Evolutionary conservation across 176 grass and related monocot species (phyloP).

Genomic region (Alloteropsis semialata): DNA sequence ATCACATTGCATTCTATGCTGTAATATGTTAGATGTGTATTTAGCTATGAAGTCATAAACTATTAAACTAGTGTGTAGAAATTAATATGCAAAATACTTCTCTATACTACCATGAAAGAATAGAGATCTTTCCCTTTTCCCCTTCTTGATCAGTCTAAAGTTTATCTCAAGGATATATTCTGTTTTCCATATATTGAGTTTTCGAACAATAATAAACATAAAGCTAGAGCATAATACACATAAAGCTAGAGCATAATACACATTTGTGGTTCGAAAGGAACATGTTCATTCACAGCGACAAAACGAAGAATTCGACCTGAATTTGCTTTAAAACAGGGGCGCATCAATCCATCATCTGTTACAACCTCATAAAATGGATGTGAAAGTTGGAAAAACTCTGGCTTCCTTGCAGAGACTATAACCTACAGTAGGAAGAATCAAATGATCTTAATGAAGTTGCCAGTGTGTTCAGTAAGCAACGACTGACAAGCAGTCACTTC

Average conservation of each 20-base stretch:
- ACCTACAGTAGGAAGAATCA: conserved; percentile 55
- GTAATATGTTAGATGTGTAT: neutral
- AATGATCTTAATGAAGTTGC: conserved; percentile 7
- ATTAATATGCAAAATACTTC: neutral
- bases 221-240: conserved; percentile 4
- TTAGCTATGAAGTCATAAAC: neutral
- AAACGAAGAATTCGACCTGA: conserved; percentile 59
- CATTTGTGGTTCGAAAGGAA: neutral
- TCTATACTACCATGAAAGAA: conserved; percentile 5
- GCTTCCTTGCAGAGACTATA: conserved; percentile 92
- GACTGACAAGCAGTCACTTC: neutral
- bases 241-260: neutral
- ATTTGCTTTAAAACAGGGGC: conserved; percentile 85
- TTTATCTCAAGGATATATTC: neutral
- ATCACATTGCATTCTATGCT: neutral
- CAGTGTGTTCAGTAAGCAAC: conserved; percentile 9
- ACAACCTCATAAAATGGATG: conserved; percentile 92
- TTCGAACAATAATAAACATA: neutral
- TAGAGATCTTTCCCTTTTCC: neutral
- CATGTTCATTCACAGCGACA: conserved; percentile 8
- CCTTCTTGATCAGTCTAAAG: neutral
- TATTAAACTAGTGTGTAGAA: neutral
- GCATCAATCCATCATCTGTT: conserved; percentile 84
- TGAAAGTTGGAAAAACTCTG: conserved; percentile 88
- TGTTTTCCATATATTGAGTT: neutral